A percentile compares a stretch with the other conserved stretches of the same genome.
These are phyloP conservation scores for Xylariales sp. DNA, from an alignment of 2,329 filamentous ascomycete species.

Conservation along the genomic window DNA sequence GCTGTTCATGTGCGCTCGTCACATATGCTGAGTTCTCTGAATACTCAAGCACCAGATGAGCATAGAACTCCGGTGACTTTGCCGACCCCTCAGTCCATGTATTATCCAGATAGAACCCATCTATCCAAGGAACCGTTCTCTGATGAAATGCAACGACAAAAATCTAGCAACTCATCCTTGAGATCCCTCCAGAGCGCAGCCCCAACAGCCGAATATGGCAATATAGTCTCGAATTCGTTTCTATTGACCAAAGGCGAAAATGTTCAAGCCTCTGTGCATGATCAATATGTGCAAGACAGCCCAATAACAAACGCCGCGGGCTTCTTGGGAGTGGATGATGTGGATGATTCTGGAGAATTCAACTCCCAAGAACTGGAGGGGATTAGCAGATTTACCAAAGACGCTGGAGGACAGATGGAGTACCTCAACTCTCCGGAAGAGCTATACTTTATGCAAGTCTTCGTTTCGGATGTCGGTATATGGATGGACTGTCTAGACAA, in stretches of 20 bases:
- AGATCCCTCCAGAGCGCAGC: constrained; percentile 18
- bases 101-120: constrained; percentile 19
- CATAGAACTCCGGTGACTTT: constrained; percentile 15
- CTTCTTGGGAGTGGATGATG: constrained; percentile 29
- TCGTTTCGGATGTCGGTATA: constrained; percentile 81
- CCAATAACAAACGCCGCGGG: constrained; percentile 35
- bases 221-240: constrained; percentile 17
- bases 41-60: constrained; percentile 16
- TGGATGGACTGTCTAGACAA: constrained; percentile 95
- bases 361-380: constrained; percentile 20
- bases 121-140: constrained; percentile 14
- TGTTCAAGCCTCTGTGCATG: constrained; percentile 14
- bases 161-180: constrained; percentile 19
- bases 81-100: constrained; percentile 19
- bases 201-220: constrained; percentile 17
- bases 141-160: constrained; percentile 21
- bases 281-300: constrained; percentile 24
- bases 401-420: constrained; percentile 43
- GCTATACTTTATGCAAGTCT: constrained; percentile 85
- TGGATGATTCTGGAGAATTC: constrained; percentile 20
- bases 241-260: constrained; percentile 18
- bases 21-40: constrained; percentile 12
- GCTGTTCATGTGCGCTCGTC: constrained; percentile 18
- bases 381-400: constrained; percentile 36
- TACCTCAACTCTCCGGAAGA: constrained; percentile 73